These are phyloP conservation scores for Neocucurbitaria cava DNA, from an alignment of 2,329 filamentous ascomycete species.

Conservation along the genomic window DNA sequence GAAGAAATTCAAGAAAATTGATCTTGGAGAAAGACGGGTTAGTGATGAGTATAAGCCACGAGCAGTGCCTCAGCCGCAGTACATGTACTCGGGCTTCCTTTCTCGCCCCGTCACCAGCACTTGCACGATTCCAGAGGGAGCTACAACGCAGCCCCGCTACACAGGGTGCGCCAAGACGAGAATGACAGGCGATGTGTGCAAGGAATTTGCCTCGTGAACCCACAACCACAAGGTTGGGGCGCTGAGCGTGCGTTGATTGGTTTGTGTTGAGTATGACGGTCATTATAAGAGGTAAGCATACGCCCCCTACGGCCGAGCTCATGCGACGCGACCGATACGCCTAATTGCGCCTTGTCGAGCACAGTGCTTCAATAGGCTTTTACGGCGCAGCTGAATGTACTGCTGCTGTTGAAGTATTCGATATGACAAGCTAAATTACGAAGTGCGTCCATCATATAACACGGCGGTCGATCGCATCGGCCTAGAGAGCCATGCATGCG, in stretches of 20 bases:
- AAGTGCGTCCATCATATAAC: no score
- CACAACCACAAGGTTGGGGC: neutral
- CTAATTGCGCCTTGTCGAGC: neutral
- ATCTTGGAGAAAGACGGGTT: neutral
- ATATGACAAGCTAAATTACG: no score
- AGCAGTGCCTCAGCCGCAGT: neutral
- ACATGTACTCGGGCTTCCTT: neutral
- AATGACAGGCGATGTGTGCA: neutral
- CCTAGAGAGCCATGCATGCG: no score
- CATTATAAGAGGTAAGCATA: slow-evolving; percentile 1
- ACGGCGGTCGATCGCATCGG: no score
- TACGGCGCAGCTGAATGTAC: neutral
- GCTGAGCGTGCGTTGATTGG: neutral
- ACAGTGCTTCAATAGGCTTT: neutral
- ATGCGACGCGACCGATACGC: neutral
- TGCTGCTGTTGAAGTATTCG: neutral
- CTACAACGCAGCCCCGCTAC: neutral
- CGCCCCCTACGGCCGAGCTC: neutral
- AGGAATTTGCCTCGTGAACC: neutral
- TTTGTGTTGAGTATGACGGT: neutral
- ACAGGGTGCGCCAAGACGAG: neutral
- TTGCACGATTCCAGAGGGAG: neutral
- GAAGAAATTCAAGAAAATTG: no score
- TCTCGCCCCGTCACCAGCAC: neutral
- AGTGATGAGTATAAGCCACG: neutral